Percentiles rank a stretch among this genome's conserved stretches.
Evolutionary conservation across 2,329 filamentous ascomycete species (phyloP).

Genomic region (Thelonectria olida): DNA sequence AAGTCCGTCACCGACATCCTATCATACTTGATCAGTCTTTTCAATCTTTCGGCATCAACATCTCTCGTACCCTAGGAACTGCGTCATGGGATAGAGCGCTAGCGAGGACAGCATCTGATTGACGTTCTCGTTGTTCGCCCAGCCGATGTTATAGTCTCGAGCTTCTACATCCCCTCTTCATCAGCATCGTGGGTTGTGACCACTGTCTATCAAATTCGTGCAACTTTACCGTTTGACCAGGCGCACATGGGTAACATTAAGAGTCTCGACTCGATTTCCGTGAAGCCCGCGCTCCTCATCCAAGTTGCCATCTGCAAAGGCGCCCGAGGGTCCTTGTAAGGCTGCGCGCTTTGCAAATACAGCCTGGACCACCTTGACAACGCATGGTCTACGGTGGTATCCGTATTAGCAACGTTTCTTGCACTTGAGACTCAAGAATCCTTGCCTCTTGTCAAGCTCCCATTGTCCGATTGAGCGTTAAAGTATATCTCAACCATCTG

Average conservation of each 20-base stretch:
- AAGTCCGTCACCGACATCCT: conserved; percentile 69
- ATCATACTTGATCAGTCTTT: conserved; percentile 13
- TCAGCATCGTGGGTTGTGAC: background rate
- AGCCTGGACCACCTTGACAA: conserved; percentile 73
- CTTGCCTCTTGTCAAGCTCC: conserved; percentile 73
- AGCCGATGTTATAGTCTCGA: conserved; percentile 62
- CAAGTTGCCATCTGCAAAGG: conserved; percentile 67
- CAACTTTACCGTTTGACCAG: conserved; percentile 70
- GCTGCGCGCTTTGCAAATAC: conserved; percentile 70
- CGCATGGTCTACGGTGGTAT: conserved; percentile 63
- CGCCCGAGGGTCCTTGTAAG: conserved; percentile 72
- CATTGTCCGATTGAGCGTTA: conserved; percentile 87
- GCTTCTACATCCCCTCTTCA: conserved; percentile 49
- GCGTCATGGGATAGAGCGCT: conserved; percentile 65
- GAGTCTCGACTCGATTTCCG: conserved; percentile 72
- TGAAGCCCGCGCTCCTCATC: conserved; percentile 71
- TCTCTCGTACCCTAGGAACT: conserved; percentile 54
- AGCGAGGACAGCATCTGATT: conserved; percentile 63
- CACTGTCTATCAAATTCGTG: background rate
- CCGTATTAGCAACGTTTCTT: conserved; percentile 12
- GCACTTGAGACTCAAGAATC: background rate
- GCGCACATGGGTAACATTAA: conserved; percentile 74
- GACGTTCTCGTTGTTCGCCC: conserved; percentile 63
- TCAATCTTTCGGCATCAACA: background rate
- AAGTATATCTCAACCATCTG: conserved; percentile 91